These are phyloP conservation scores for Lactifluus subvellereus DNA, from an alignment of 768 basidiomycete species.

Conservation along the genomic window DNA sequence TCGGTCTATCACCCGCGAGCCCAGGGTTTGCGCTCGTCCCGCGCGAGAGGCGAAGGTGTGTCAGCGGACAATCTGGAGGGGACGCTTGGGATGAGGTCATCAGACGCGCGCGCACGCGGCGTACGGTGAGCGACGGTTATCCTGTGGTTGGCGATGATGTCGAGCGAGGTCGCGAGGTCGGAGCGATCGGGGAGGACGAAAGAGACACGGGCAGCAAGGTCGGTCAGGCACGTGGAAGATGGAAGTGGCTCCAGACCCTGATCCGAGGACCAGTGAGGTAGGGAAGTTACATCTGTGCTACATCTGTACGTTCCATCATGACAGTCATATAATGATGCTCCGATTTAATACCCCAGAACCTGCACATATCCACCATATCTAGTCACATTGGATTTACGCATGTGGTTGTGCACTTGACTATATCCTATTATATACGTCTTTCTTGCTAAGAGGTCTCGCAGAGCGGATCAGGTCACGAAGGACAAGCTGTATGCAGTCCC, in stretches of 20 bases:
- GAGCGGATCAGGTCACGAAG: no score
- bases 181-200: not conserved
- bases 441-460: not conserved
- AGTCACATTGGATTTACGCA: not conserved
- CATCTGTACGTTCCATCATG: slow-evolving; percentile 9
- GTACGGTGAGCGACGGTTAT: slow-evolving; percentile 13
- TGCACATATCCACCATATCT: not conserved
- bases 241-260: slow-evolving; percentile 11
- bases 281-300: not conserved
- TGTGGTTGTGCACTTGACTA: not conserved
- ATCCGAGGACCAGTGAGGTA: not conserved
- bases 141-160: not conserved
- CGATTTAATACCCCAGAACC: slow-evolving; percentile 2
- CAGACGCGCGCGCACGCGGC: slow-evolving; percentile 10
- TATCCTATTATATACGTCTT: not conserved
- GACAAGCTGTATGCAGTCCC: no score
- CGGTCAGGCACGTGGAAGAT: not conserved
- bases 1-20: slow-evolving; percentile 68
- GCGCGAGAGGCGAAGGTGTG: slow-evolving; percentile 42
- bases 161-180: slow-evolving; percentile 1
- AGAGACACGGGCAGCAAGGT: not conserved
- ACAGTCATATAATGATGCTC: slow-evolving; percentile 11
- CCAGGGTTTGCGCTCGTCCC: slow-evolving; percentile 74
- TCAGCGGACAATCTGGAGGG: slow-evolving; percentile 31
- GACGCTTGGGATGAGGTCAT: slow-evolving; percentile 14